Evolutionary conservation across 805 yeast species (phyloP), one percentile per base, ranked within the genome.

Genomic region (Schwanniomyces vanrijiae): DNA sequence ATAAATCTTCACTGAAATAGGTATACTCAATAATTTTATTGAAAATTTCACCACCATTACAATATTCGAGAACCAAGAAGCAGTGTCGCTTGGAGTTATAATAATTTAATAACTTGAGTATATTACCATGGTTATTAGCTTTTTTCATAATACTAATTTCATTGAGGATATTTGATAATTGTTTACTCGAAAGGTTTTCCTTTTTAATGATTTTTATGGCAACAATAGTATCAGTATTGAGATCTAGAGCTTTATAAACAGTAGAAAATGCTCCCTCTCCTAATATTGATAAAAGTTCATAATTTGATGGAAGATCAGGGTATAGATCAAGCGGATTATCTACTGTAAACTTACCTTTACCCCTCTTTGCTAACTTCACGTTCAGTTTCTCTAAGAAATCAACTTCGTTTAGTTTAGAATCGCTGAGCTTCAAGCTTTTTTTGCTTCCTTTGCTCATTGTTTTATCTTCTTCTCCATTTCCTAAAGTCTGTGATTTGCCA

Each of bases 201-300:
- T 89, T 89, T 55, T 80, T 76, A 39, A 90, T 87, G 48, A 88
- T 79, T 59, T 89, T 89, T 57, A 89, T 80, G 10, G 96, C 96
- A 13, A 88, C 84, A 6, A 55, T 48, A 31, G 68, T 65, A 42
- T 76, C 64, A 26, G 68, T 63, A 5, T 73, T 61, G 9, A 54
- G 54, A 55, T 84, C 84, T 13, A 71, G 60, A 0, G 95, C 96
- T 60, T 79, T 83, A 69, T 83, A 88, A 4, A 92, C 98, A 10
- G 80, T 77, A 2, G 96, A 88, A 62, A 92, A 91, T 0, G 97
- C 97, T 7, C 98, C 98, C 60, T 86, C 91, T 0, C 94, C 92
- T 14, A 86, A 53, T 18, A 65, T 53, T 10, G 64, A 58, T 29
- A 68, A 41, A 14, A 73, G 55, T 31, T 59, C 56, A 53, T 64